Evolutionary conservation across 2,329 filamentous ascomycete genomes (phyloP).

Genomic region (Verticillium nonalfalfae): DNA sequence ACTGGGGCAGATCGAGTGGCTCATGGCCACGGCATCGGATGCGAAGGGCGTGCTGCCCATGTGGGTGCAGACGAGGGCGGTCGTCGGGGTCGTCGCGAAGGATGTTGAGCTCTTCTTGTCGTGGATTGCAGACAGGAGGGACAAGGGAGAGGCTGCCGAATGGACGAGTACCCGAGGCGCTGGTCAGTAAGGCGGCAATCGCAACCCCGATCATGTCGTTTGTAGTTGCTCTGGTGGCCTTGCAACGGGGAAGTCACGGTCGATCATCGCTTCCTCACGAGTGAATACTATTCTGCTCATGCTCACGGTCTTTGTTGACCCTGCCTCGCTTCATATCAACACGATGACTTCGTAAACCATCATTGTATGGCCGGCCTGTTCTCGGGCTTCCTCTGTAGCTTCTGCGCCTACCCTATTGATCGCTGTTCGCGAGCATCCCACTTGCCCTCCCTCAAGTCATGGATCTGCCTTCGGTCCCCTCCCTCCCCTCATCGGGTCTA

Average conservation of each 20-base stretch:
- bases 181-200: not conserved
- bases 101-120: slow-evolving; percentile 64
- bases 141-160: slow-evolving; percentile 11
- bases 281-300: not conserved
- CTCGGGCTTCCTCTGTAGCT: not conserved
- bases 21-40: slow-evolving; percentile 71
- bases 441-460: not conserved
- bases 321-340: not conserved
- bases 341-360: not conserved
- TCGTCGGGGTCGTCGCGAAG: slow-evolving; percentile 59
- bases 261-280: not conserved
- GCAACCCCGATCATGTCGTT: not conserved
- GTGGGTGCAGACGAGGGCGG: slow-evolving; percentile 57
- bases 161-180: not conserved
- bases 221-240: not conserved
- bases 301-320: too few relatives aligned
- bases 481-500: not conserved
- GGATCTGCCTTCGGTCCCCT: not conserved
- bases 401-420: not conserved
- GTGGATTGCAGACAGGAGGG: slow-evolving; percentile 49
- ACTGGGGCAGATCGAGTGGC: slow-evolving; percentile 56
- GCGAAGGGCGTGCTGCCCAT: slow-evolving; percentile 61
- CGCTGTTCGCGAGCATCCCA: not conserved
- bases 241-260: not conserved
- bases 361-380: not conserved